These are phyloP conservation scores for Pisolithus orientalis DNA, from an alignment of 768 basidiomycete species.

Conservation along the genomic window DNA sequence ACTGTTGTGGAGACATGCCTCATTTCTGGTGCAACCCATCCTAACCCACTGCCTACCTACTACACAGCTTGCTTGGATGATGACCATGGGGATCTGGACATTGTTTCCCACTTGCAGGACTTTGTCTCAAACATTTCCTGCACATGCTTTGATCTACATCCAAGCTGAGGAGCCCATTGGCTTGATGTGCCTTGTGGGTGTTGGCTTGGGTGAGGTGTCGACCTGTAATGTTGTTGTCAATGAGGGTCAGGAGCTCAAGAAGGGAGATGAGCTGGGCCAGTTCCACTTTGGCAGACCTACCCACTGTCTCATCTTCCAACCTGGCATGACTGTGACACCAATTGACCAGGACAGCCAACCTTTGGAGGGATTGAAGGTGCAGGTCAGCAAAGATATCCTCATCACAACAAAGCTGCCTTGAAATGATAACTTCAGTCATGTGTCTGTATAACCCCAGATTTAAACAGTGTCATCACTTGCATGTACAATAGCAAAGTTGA, in stretches of 20 bases:
- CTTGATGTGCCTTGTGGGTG: too few relatives aligned
- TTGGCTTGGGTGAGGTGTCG: slow-evolving; percentile 14
- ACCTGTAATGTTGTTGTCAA: neutral
- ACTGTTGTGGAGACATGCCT: slow-evolving; percentile 32
- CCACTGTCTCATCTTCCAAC: slow-evolving; percentile 10
- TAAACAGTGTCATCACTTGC: too few relatives aligned
- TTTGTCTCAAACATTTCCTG: slow-evolving; percentile 15
- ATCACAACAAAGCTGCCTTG: too few relatives aligned
- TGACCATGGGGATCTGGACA: slow-evolving; percentile 20
- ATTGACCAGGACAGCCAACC: neutral
- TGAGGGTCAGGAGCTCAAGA: slow-evolving; percentile 6
- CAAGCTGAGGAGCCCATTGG: neutral
- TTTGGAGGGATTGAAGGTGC: neutral
- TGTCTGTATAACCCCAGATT: too few relatives aligned
- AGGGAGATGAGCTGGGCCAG: slow-evolving; percentile 44
- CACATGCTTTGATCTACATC: neutral
- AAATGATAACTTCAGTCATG: too few relatives aligned
- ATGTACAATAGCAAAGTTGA: too few relatives aligned
- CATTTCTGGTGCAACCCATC: slow-evolving; percentile 35
- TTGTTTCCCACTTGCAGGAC: slow-evolving; percentile 7
- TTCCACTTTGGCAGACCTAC: slow-evolving; percentile 56
- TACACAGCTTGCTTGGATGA: slow-evolving; percentile 33
- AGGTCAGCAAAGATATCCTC: neutral
- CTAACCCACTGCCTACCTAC: slow-evolving; percentile 18
- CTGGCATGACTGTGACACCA: slow-evolving; percentile 1